phyloP scores from a whole-genome alignment of 257 asterid species.

The Nyctanthes arbortristis region DNA sequence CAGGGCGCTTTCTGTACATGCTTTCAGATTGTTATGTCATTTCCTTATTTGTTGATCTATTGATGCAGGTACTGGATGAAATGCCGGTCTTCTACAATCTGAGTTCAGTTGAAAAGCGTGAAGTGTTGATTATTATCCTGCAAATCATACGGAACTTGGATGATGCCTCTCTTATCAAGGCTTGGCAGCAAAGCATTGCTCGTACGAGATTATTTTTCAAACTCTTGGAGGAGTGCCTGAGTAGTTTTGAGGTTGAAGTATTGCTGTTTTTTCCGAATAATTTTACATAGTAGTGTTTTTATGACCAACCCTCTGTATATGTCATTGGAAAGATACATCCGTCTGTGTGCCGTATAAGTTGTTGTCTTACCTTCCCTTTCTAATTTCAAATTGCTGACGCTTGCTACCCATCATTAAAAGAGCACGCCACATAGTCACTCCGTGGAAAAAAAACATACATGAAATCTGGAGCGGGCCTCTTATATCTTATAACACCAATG shows the following conservation, averaged over 20 bases:
- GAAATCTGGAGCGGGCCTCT: not conserved
- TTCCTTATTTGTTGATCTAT: conserved; percentile 26
- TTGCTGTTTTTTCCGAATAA: not conserved
- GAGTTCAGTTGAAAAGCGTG: conserved; percentile 90
- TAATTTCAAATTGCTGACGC: conserved; percentile 3
- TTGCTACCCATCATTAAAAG: conserved; percentile 4
- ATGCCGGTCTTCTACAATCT: conserved; percentile 99
- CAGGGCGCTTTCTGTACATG: conserved; percentile 7
- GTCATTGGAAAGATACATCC: conserved; percentile 17
- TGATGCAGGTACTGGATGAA: conserved; percentile 88
- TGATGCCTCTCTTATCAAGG: conserved; percentile 89
- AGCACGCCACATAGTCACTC: conserved; percentile 3
- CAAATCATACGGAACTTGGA: conserved; percentile 95
- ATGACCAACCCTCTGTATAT: not conserved
- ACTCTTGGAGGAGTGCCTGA: conserved; percentile 88
- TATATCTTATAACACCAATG: not conserved
- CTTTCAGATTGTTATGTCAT: conserved; percentile 24
- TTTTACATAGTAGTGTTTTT: not conserved
- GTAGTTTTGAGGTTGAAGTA: conserved; percentile 85
- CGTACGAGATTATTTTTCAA: conserved; percentile 97
- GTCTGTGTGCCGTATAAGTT: conserved; percentile 2
- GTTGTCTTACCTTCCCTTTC: not conserved
- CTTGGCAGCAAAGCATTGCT: conserved; percentile 99
- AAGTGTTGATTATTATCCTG: conserved; percentile 73
- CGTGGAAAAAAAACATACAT: conserved; percentile 1